Base-by-base conservation (phyloP, 2,329 filamentous ascomycete species). In the Lachnellula suecica region DNA sequence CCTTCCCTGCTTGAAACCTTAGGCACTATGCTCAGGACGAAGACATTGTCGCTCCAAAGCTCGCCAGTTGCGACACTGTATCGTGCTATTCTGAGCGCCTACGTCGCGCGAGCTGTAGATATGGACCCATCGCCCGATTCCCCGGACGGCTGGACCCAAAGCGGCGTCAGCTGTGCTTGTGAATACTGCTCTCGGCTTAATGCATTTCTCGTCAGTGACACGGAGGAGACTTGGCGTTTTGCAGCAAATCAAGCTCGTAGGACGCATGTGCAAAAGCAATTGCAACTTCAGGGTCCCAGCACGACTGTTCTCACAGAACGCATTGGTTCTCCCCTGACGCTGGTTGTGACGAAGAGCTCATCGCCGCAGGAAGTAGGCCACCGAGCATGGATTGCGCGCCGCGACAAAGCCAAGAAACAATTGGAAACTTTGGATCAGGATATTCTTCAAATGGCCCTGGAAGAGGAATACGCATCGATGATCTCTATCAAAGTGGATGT, bases 331-430 rank as follows among this genome's bases (percentile, higher is more conserved):
- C 46, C 47, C 4, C 46, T 54, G 19, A 54, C 57, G 5, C 47
- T 59, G 17, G 37, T 53, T 2, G 37, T 59, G 13, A 59, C 51
- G 3, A 59, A 59, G 27, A 57, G 34, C 3, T 23, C 34, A n/a
- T 17, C 27, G n/a, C 20, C 31, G 17, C 44, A 38, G n/a, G 8
- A 46, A n/a, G 35, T n/a, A 4, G 23, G 2, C 22, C 38, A 24
- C 19, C 51, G 35, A 17, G 27, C 29, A 17, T 54, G 47, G 54
- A 35, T 17, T 8, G 22, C 34, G 8, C 52, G 48, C 4, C n/a
- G 45, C 19, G n/a, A 34, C n/a, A 29, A 29, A 10, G 46, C 49
- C 2, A 52, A 31, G 24, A 44, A 51, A 29, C 40, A 49, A 40
- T 29, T 56, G 3, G 17, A 22, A 15, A 38, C 34, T 15, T 17